Evolutionary conservation across 2,329 filamentous ascomycete species (phyloP).

Genomic region (Zopfia rhizophila): DNA sequence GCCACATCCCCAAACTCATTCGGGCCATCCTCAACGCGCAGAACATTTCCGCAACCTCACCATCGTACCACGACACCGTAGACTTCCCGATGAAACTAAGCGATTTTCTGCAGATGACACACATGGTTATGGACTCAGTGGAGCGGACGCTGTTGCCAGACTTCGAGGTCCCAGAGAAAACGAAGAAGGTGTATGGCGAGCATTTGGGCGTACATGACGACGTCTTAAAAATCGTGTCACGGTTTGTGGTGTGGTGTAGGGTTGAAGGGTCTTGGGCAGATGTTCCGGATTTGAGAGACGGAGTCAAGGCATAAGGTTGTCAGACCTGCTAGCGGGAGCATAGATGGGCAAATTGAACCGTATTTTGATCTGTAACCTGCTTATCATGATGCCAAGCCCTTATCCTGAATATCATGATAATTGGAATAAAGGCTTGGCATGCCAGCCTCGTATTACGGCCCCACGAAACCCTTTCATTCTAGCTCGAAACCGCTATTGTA

Average conservation of each 20-base stretch:
- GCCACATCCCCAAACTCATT: constrained; percentile 78
- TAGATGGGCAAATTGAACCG: no score
- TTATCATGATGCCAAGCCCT: no score
- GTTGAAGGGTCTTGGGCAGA: constrained; percentile 2
- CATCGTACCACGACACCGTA: no score
- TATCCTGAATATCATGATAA: no score
- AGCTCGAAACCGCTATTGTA: no score
- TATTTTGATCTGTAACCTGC: no score
- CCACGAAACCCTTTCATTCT: no score
- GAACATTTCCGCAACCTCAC: constrained; percentile 61
- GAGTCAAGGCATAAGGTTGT: no score
- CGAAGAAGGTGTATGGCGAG: neutral
- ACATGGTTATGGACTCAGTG: constrained; percentile 69
- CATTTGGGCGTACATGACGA: neutral
- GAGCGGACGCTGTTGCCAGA: constrained; percentile 46
- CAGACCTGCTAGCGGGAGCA: no score
- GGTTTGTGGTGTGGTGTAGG: neutral
- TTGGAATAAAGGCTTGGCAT: no score
- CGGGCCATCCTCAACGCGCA: constrained; percentile 63
- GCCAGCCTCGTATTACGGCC: no score
- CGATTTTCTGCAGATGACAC: constrained; percentile 67
- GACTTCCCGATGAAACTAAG: constrained; percentile 60
- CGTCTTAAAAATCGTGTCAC: constrained; percentile 4
- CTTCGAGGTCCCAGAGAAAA: neutral
- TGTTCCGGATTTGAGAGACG: constrained; percentile 3